Evolutionary conservation across 768 basidiomycete species (phyloP).

Genomic region (Termitomyces sp.): DNA sequence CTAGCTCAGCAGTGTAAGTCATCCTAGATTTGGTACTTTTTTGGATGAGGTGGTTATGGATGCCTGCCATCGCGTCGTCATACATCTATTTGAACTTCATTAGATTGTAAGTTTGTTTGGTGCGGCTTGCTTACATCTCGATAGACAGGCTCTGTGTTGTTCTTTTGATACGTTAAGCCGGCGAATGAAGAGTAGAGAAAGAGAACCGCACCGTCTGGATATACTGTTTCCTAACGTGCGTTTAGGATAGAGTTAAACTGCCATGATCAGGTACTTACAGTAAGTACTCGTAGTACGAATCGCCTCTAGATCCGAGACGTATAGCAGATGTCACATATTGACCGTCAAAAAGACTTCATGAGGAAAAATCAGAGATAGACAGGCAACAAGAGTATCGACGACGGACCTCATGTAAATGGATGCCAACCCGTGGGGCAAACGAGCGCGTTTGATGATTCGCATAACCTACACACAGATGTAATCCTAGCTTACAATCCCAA

Average conservation of each 20-base stretch:
- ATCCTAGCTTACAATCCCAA: not conserved
- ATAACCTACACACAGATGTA: constrained; percentile 38
- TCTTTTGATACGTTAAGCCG: constrained; percentile 32
- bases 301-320: constrained; percentile 86
- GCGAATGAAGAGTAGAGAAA: not conserved
- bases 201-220: constrained; percentile 60
- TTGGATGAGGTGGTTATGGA: constrained; percentile 69
- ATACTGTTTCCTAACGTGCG: constrained; percentile 59
- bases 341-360: constrained; percentile 30
- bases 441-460: constrained; percentile 57
- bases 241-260: not conserved
- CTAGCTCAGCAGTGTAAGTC: constrained; percentile 78
- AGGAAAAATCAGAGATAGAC: not conserved
- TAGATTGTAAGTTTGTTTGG: not conserved
- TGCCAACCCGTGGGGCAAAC: constrained; percentile 66
- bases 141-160: constrained; percentile 71
- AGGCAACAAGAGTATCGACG: not conserved
- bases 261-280: constrained; percentile 38
- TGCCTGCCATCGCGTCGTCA: constrained; percentile 75
- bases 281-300: constrained; percentile 92
- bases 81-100: constrained; percentile 63
- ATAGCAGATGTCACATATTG: constrained; percentile 61
- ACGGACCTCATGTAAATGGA: constrained; percentile 79
- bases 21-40: constrained; percentile 53
- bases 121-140: constrained; percentile 42